Conservation (phyloP, 1,284 basidiomycete genomes). For the Cryptococcus amylolentus region DNA sequence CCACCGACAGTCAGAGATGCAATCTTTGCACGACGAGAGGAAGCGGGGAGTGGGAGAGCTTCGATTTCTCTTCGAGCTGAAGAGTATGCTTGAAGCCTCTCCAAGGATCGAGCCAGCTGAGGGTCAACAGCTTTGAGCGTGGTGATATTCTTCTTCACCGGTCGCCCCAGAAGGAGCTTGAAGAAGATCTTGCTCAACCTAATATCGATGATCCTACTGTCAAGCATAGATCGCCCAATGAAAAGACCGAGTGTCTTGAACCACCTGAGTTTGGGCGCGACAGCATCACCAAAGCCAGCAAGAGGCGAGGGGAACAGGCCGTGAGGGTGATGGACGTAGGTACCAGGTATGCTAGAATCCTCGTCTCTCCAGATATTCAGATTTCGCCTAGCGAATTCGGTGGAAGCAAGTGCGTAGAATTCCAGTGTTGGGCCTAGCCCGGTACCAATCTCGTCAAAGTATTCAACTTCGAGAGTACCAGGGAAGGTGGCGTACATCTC, state of each 20-base stretch:
- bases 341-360: slow-evolving; percentile 61
- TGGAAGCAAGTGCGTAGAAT: slow-evolving; percentile 91
- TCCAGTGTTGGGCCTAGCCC: slow-evolving; percentile 97
- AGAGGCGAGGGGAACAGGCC: slow-evolving; percentile 86
- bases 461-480: slow-evolving; percentile 93
- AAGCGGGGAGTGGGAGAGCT: slow-evolving; percentile 41
- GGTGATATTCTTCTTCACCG: slow-evolving; percentile 76
- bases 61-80: slow-evolving; percentile 51
- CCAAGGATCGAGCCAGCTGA: slow-evolving; percentile 77
- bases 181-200: slow-evolving; percentile 90
- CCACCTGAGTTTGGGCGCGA: slow-evolving; percentile 59
- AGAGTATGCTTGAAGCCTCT: slow-evolving; percentile 64
- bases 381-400: slow-evolving; percentile 83
- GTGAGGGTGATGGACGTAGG: slow-evolving; percentile 72
- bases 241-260: slow-evolving; percentile 92
- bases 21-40: slow-evolving; percentile 43
- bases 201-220: slow-evolving; percentile 95
- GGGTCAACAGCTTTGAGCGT: slow-evolving; percentile 79
- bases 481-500: slow-evolving; percentile 88
- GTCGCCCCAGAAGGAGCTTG: slow-evolving; percentile 78
- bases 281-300: not conserved
- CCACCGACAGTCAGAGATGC: slow-evolving; percentile 55
- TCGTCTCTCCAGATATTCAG: slow-evolving; percentile 88
- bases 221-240: slow-evolving; percentile 94
- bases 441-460: slow-evolving; percentile 98